These are phyloP conservation scores for Lizonia empirigonia DNA, from an alignment of 2,329 filamentous ascomycete species.

Conservation along the genomic window DNA sequence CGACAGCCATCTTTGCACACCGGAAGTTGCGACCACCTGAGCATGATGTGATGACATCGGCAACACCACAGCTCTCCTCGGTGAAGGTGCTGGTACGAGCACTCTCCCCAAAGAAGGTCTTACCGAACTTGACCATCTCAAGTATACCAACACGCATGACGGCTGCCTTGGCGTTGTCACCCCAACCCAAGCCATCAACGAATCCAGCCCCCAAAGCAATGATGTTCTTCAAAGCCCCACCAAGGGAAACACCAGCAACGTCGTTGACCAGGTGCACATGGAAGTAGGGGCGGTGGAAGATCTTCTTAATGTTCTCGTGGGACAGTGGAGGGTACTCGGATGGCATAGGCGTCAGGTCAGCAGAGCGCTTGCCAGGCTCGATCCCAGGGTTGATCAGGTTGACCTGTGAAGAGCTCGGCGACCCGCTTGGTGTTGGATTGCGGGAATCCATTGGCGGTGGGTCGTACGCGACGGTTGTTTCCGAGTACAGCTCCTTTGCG, in stretches of 20 bases:
- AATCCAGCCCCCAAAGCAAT: conserved; percentile 94
- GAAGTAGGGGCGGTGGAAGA: conserved; percentile 98
- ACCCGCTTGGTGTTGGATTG: conserved; percentile 65
- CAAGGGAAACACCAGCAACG: conserved; percentile 94
- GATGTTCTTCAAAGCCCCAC: conserved; percentile 95
- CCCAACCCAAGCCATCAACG: conserved; percentile 94
- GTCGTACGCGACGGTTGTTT: conserved; percentile 96
- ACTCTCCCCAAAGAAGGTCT: conserved; percentile 86
- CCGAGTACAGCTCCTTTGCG: conserved; percentile 92
- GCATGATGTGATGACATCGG: conserved; percentile 93
- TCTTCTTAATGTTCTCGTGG: conserved; percentile 77
- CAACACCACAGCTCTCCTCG: conserved; percentile 94
- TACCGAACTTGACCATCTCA: conserved; percentile 96
- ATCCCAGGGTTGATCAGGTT: conserved; percentile 60
- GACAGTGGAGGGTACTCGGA: conserved; percentile 84
- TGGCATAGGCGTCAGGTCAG: conserved; percentile 76
- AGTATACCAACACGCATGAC: conserved; percentile 95
- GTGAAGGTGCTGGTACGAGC: conserved; percentile 87
- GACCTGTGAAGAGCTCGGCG: conserved; percentile 56
- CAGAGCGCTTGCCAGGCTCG: conserved; percentile 64
- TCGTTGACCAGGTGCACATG: conserved; percentile 93
- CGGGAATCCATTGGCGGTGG: conserved; percentile 87
- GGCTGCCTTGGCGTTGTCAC: conserved; percentile 98
- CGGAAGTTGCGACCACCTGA: conserved; percentile 91
- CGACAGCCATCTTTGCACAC: conserved; percentile 85